Conservation (phyloP, 306 rosid genomes). For the Spatholobus suberectus region DNA sequence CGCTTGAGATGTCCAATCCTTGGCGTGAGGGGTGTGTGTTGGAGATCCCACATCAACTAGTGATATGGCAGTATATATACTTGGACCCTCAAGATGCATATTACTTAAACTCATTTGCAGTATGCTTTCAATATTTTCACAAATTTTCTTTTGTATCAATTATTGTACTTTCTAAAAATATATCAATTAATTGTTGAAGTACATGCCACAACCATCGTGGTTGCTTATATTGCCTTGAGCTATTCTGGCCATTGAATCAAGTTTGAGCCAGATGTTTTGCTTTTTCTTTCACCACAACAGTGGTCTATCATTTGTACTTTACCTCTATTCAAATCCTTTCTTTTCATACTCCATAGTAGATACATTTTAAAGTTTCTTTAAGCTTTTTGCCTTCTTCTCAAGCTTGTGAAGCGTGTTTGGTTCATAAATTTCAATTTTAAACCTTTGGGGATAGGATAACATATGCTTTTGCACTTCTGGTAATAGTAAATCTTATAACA, state of each 20-base stretch:
- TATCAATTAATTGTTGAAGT: not conserved
- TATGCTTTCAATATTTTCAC: constrained; percentile 8
- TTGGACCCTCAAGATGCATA: too few species aligned
- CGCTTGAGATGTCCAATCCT: too few species aligned
- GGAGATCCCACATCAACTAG: too few species aligned
- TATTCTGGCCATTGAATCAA: not conserved
- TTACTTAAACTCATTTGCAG: too few species aligned
- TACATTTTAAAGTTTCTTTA: not conserved
- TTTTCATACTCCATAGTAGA: not conserved
- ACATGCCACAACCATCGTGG: not conserved
- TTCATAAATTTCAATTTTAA: constrained; percentile 11
- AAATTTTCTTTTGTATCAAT: not conserved
- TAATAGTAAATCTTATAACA: constrained; percentile 15
- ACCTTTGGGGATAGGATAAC: not conserved
- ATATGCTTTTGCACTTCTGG: constrained; percentile 1
- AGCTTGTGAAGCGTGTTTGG: not conserved
- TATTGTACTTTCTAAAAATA: not conserved
- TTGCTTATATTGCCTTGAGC: constrained; percentile 1
- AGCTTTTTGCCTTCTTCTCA: constrained; percentile 1
- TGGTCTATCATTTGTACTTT: not conserved
- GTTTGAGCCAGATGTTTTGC: not conserved
- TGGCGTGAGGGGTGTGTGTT: too few species aligned
- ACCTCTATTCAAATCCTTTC: not conserved
- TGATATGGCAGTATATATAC: too few species aligned
- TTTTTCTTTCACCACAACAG: not conserved